A percentile compares a stretch with the other conserved stretches of the same genome.
These are phyloP conservation scores for Neopestalotiopsis sp. DNA, from an alignment of 2,329 filamentous ascomycete species.

Conservation along the genomic window DNA sequence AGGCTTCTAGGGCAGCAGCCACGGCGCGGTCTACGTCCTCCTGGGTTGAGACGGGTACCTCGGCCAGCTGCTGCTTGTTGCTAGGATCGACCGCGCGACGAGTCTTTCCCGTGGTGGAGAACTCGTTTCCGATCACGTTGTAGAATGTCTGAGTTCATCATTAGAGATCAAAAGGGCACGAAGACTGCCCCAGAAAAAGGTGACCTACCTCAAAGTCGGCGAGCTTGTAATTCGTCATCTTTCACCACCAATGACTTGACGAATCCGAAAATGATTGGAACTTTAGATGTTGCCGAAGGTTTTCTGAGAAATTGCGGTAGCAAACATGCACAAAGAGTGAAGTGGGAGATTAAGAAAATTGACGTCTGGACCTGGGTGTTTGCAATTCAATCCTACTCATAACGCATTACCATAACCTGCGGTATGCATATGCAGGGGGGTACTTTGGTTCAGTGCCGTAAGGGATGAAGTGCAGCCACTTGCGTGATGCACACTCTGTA, in stretches of 20 bases:
- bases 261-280: neutral
- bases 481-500: neutral
- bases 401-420: neutral
- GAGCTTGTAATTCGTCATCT: neutral
- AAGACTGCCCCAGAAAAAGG: neutral
- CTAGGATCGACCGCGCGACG: neutral
- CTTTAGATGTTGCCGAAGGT: neutral
- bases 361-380: neutral
- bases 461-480: neutral
- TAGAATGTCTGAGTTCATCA: neutral
- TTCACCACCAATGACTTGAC: neutral
- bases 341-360: neutral
- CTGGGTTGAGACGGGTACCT: constrained; percentile 4
- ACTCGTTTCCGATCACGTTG: neutral
- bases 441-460: neutral
- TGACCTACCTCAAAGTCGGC: neutral
- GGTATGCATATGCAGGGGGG: too few species aligned
- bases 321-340: neutral
- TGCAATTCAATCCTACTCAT: neutral
- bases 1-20: neutral
- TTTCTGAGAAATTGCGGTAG: neutral
- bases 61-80: neutral
- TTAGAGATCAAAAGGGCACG: neutral
- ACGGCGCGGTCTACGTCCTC: constrained; percentile 1
- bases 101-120: neutral